phyloP scores from a whole-genome alignment of 1,284 basidiomycete genomes.

The Moniliophthora roreri region DNA sequence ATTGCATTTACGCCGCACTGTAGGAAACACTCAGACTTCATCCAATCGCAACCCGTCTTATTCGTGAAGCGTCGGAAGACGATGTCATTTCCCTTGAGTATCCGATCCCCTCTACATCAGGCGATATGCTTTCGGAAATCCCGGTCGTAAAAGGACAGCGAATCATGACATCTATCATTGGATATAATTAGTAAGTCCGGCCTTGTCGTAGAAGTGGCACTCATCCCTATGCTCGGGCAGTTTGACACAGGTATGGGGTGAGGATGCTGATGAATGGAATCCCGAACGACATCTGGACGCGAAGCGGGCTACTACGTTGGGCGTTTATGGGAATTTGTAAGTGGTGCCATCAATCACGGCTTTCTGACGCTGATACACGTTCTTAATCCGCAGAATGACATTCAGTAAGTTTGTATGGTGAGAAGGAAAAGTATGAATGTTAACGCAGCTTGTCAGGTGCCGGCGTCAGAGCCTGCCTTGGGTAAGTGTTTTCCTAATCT shows the following conservation, averaged over 20 bases:
- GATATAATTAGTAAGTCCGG: slow-evolving; percentile 18
- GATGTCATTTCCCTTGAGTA: slow-evolving; percentile 19
- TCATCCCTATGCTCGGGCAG: background rate
- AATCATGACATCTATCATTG: slow-evolving; percentile 12
- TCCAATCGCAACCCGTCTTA: slow-evolving; percentile 16
- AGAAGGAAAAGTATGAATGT: background rate
- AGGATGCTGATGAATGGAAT: slow-evolving; percentile 16
- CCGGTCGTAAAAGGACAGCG: slow-evolving; percentile 18
- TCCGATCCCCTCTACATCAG: slow-evolving; percentile 14
- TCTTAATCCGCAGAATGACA: slow-evolving; percentile 4
- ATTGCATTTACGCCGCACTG: background rate
- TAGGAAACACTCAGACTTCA: slow-evolving; percentile 21
- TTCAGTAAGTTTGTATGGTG: slow-evolving; percentile 6
- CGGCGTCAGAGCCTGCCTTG: slow-evolving; percentile 11
- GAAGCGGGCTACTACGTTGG: slow-evolving; percentile 8
- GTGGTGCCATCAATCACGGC: background rate
- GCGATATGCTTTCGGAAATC: slow-evolving; percentile 13
- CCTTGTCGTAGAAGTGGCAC: background rate
- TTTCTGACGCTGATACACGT: background rate
- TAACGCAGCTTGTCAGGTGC: slow-evolving; percentile 1
- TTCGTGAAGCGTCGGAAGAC: slow-evolving; percentile 14
- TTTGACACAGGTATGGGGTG: slow-evolving; percentile 14
- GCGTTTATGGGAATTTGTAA: slow-evolving; percentile 19
- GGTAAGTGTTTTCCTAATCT: background rate
- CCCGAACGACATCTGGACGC: slow-evolving; percentile 16